Conservation (phyloP, 768 basidiomycete species). For the Pholiota microspora region DNA sequence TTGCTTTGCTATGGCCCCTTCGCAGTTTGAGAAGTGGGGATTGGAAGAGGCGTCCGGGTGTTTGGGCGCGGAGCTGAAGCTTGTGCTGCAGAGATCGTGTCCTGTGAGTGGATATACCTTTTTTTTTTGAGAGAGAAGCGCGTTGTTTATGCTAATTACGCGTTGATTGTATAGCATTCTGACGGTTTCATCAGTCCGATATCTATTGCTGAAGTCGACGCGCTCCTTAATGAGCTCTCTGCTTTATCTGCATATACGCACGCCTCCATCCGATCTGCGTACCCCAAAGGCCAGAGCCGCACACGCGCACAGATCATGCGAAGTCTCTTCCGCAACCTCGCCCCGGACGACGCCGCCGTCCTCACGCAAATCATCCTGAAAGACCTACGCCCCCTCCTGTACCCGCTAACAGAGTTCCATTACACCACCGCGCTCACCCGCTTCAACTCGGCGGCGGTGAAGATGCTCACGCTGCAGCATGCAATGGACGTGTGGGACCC, state of each 20-base stretch:
- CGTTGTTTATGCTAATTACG: too few relatives aligned
- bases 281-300: conserved; percentile 23
- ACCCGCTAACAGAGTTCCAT: conserved; percentile 56
- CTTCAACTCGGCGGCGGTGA: conserved; percentile 56
- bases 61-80: conserved; percentile 64
- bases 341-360: conserved; percentile 62
- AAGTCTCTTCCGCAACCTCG: conserved; percentile 57
- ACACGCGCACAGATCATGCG: conserved; percentile 40
- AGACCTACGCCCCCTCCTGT: conserved; percentile 79
- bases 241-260: conserved; percentile 62
- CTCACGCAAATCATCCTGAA: conserved; percentile 88
- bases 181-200: conserved; percentile 35
- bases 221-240: conserved; percentile 74
- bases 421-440: conserved; percentile 49
- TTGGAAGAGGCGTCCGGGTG: conserved; percentile 53
- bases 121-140: too few relatives aligned
- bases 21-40: conserved; percentile 37
- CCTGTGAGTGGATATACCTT: conserved; percentile 29
- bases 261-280: conserved; percentile 35
- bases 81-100: conserved; percentile 38
- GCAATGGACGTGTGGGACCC: conserved; percentile 78
- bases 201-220: conserved; percentile 53
- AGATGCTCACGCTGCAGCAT: conserved; percentile 53
- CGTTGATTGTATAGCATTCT: too few relatives aligned
- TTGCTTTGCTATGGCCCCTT: conserved; percentile 37